These are phyloP conservation scores for Ciborinia camelliae DNA, from an alignment of 2,329 filamentous ascomycete genomes.

Conservation along the genomic window DNA sequence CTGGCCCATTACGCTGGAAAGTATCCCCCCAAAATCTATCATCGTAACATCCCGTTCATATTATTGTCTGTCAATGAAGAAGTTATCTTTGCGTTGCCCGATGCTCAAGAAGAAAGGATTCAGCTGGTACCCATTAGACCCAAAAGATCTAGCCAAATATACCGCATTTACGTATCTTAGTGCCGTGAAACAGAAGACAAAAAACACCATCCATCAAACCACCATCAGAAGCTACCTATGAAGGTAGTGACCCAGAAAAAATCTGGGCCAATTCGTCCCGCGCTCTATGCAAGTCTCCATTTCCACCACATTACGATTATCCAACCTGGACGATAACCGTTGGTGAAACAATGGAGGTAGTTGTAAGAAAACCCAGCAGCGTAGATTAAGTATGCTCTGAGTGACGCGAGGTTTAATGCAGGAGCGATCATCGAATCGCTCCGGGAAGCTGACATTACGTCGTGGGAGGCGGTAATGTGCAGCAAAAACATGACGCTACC, in stretches of 20 bases:
- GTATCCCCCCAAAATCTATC: not conserved
- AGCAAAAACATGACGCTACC: not conserved
- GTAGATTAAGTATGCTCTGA: not conserved
- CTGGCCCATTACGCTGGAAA: conserved; percentile 2
- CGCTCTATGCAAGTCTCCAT: not conserved
- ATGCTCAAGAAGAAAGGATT: not conserved
- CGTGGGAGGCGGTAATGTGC: not conserved
- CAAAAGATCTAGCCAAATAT: not conserved
- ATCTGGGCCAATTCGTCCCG: not conserved
- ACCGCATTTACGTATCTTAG: not conserved
- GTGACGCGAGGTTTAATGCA: not conserved
- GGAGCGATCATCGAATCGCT: too few relatives aligned
- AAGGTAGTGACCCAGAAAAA: not conserved
- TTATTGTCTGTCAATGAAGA: not conserved
- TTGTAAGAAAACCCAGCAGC: too few relatives aligned
- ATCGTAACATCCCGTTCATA: not conserved
- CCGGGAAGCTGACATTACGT: not conserved
- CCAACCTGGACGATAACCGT: not conserved
- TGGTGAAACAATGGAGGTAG: not conserved
- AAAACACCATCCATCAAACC: not conserved
- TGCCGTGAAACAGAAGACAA: not conserved
- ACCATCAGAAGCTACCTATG: not conserved
- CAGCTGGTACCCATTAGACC: not conserved
- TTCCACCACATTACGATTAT: not conserved
- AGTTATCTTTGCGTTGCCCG: not conserved